Conservation (phyloP, 2,329 filamentous ascomycete genomes). For the Saccharata proteae region DNA sequence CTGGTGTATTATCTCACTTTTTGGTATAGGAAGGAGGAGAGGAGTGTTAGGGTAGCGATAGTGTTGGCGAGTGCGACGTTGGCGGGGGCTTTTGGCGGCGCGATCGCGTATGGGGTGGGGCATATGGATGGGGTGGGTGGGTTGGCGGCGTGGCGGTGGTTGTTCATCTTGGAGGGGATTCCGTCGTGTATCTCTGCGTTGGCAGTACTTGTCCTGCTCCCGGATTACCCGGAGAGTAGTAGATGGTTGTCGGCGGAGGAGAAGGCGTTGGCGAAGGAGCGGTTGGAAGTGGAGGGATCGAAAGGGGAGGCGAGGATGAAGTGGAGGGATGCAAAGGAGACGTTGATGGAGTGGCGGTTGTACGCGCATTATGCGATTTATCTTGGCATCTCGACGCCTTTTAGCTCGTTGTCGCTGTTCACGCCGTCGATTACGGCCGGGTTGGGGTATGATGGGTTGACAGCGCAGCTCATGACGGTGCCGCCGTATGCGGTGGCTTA, state of each 20-base stretch:
- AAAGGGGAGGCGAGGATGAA: constrained; percentile 33
- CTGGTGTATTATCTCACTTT: constrained; percentile 41
- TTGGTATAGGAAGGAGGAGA: constrained; percentile 45
- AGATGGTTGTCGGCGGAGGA: constrained; percentile 35
- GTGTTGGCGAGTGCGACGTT: constrained; percentile 44
- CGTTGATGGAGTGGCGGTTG: constrained; percentile 38
- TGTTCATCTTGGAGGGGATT: constrained; percentile 35
- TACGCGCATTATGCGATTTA: constrained; percentile 37
- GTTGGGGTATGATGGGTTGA: constrained; percentile 41
- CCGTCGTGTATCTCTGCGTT: constrained; percentile 25
- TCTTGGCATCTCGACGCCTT: constrained; percentile 15
- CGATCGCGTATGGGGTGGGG: constrained; percentile 41
- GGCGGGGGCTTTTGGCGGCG: constrained; percentile 41
- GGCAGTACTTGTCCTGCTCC: constrained; percentile 34
- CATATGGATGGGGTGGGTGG: constrained; percentile 25
- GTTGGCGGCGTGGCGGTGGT: constrained; percentile 22
- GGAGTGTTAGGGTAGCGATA: constrained; percentile 46
- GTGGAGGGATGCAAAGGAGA: constrained; percentile 35
- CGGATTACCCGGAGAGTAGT: constrained; percentile 38
- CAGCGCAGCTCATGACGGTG: constrained; percentile 54
- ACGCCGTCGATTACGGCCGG: constrained; percentile 54
- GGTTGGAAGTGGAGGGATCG: constrained; percentile 32
- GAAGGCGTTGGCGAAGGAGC: constrained; percentile 27
- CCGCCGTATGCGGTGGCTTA: constrained; percentile 53
- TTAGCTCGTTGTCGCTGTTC: constrained; percentile 39